Evolutionary conservation across 106 monocot species (phyloP).

Genomic region (Apostasia shenzhenica): DNA sequence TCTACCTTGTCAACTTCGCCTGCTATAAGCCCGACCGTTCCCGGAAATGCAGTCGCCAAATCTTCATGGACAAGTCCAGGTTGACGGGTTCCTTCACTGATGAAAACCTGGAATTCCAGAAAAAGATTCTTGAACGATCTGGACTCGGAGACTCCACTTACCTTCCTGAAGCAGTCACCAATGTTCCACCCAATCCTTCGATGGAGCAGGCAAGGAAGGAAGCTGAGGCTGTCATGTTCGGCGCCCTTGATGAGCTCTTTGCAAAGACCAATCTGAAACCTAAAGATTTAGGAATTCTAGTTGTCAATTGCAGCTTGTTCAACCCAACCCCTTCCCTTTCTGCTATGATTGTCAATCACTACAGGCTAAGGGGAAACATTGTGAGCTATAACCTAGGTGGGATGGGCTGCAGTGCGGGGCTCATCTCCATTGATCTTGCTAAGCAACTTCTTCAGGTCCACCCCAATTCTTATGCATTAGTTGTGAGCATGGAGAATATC

Average conservation of each 20-base stretch:
- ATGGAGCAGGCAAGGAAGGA: constrained; percentile 14
- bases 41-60: constrained; percentile 8
- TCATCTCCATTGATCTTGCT: constrained; percentile 18
- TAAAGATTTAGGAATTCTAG: constrained; percentile 11
- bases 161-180: constrained; percentile 9
- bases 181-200: constrained; percentile 12
- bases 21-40: constrained; percentile 16
- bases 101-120: constrained; percentile 11
- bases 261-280: constrained; percentile 8
- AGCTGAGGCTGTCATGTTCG: constrained; percentile 13
- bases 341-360: constrained; percentile 15
- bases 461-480: constrained; percentile 14
- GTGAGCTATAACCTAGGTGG: constrained; percentile 17
- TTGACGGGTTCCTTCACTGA: constrained; percentile 3
- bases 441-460: constrained; percentile 12
- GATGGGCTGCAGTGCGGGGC: constrained; percentile 15
- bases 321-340: constrained; percentile 17
- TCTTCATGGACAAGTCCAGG: constrained; percentile 1
- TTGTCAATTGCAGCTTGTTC: constrained; percentile 19
- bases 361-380: constrained; percentile 17
- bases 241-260: constrained; percentile 12
- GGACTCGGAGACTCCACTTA: constrained; percentile 19
- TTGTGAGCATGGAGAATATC: constrained; percentile 19
- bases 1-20: constrained; percentile 16
- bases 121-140: constrained; percentile 11